phyloP scores from a whole-genome alignment of 805 yeast species.

The Candida montana region DNA sequence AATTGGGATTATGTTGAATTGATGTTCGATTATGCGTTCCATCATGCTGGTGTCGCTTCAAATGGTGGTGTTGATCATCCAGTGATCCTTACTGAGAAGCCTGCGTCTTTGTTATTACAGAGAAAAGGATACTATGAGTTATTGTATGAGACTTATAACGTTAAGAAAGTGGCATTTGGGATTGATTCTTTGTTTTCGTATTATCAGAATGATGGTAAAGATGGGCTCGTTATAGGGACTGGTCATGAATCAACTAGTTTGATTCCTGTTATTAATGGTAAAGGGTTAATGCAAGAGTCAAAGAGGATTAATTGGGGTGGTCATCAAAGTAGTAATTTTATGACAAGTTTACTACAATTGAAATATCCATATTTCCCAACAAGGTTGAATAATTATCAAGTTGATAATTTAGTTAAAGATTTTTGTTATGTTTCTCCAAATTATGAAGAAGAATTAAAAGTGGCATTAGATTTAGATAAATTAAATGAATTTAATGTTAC shows the following conservation, averaged over 20 bases:
- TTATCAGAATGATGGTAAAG: slow-evolving; percentile 50
- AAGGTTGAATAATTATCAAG: slow-evolving; percentile 57
- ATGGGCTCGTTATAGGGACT: slow-evolving; percentile 75
- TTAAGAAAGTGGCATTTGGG: slow-evolving; percentile 73
- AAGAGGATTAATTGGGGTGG: slow-evolving; percentile 95
- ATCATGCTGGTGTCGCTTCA: slow-evolving; percentile 64
- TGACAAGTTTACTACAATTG: slow-evolving; percentile 58
- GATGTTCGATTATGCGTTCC: slow-evolving; percentile 77
- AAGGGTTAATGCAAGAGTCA: slow-evolving; percentile 57
- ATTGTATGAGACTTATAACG: slow-evolving; percentile 76
- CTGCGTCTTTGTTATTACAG: slow-evolving; percentile 67
- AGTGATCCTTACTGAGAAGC: slow-evolving; percentile 69
- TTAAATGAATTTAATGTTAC: slow-evolving; percentile 69
- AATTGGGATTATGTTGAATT: slow-evolving; percentile 91
- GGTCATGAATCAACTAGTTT: slow-evolving; percentile 81
- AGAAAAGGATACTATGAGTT: slow-evolving; percentile 74
- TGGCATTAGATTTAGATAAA: slow-evolving; percentile 52
- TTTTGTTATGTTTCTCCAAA: slow-evolving; percentile 72
- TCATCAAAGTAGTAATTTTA: slow-evolving; percentile 56
- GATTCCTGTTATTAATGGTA: slow-evolving; percentile 74
- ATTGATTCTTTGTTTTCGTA: slow-evolving; percentile 78
- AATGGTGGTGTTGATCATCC: slow-evolving; percentile 65
- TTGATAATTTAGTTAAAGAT: slow-evolving; percentile 63
- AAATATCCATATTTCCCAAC: slow-evolving; percentile 93
- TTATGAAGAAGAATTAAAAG: slow-evolving; percentile 58